Base-by-base conservation (phyloP, 2,329 filamentous ascomycete species). In the Cordyceps javanica region DNA sequence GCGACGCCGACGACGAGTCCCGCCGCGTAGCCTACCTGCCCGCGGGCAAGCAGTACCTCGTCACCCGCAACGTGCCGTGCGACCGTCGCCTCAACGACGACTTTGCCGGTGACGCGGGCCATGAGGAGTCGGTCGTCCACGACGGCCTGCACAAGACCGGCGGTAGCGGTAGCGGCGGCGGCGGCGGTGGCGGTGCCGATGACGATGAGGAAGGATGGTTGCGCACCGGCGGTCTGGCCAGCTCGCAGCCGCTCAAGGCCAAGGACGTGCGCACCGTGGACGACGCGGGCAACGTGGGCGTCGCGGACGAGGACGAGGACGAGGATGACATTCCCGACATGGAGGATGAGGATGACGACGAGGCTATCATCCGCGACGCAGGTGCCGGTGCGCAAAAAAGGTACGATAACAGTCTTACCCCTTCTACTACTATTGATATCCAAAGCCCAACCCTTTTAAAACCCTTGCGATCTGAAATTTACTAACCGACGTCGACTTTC, bases 331-430 rank as follows among this genome's bases (percentile, higher is more conserved):
- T 97, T 61, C 93, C 92, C 0, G 93, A 97, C 69, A 97, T 97
- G 91, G 94, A 97, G 69, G 94, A 97, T 62, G 93, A 97, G 58
- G 93, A 97, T 63, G 92, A 96, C 61, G 92, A 95, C 62, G 92
- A 97, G 73, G 94, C 94, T 45, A 97, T 99, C 69, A 97, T 97
- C 67, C 82, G 89, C 13, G 91, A 96, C 65, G 79, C 84, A 7
- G 74, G 79, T 28, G 69, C 73, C 8, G 73, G 76, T 58, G 75
- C 73, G 55, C 75, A 71, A 61, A 77, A 72, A 61, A 77, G 74
- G 81, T 79, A 67, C 60, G 72, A 54, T 19, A 8, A 13, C 26
- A 6, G n/a, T 30, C 48, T 19, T 23, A 14, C 10, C 13, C 21
- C 16, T 19, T 26, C 21, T 30, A 6, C 38, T 6, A 25, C 19